Evolutionary conservation across 805 yeast genomes (phyloP), one percentile per base, ranked within the genome.

Genomic region (Isabelozyma heimii): DNA sequence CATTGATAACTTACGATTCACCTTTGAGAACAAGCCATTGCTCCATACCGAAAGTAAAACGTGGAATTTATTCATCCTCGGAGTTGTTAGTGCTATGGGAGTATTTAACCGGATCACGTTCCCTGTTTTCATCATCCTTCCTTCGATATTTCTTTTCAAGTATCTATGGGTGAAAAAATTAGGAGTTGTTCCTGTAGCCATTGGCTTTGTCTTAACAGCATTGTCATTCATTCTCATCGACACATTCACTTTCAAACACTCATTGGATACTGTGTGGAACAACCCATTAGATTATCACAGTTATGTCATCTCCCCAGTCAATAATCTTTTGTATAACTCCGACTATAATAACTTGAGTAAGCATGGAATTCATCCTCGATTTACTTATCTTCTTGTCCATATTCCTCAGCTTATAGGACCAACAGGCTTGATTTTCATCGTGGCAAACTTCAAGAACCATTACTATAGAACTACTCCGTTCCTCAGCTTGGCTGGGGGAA

Each of bases 351-450:
- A 94, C 58, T 67, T 95, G 48, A 74, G 85, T 0, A 54, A 61
- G 26, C 99, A 94, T 65, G 99, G 99, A 0, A 57, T 90, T 5
- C 99, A 94, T 60, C 83, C 91, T 3, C 72, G 80, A 28, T 85
- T 82, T 54, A 86, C 87, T 0, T 99, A 94, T 60, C 4, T 89
- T 0, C 55, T 89, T 24, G 68, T 88, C 6, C 92, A 91, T 59
- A 54, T 89, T 5, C 97, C 98, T 0, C 85, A 84, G 53, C 67
- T 94, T 13, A 43, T 91, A 10, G 99, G 98, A 0, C 98, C 99
- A 0, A 67, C 70, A 0, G 74, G 82, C 4, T 45, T 88, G 1
- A 44, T 85, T 1, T 69, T 79, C 24, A 64, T 81, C 43, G 67
- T 77, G 14, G 74, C 69, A 47, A 60, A 68, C 6, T 51, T 59